Evolutionary conservation across 2,329 filamentous ascomycete species (phyloP).

Genomic region (Fusarium xylarioides): DNA sequence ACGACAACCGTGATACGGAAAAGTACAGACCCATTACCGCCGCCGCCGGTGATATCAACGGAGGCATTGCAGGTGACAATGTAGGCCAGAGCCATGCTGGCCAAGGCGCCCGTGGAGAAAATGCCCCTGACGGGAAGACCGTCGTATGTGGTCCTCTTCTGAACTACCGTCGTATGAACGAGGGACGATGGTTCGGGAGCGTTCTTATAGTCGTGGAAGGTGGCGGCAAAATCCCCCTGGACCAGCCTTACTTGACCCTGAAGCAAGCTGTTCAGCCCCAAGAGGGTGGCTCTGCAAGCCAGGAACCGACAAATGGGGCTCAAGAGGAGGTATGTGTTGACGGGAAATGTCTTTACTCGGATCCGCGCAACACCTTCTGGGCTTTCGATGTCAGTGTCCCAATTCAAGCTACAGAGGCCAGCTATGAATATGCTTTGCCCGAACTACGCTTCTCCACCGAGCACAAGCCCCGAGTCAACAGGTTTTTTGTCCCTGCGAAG

Average conservation of each 20-base stretch:
- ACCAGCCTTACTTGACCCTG: constrained; percentile 67
- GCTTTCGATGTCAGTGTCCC: constrained; percentile 84
- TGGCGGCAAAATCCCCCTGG: constrained; percentile 66
- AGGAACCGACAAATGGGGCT: constrained; percentile 41
- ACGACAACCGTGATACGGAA: constrained; percentile 45
- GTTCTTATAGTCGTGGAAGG: constrained; percentile 84
- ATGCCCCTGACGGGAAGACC: constrained; percentile 60
- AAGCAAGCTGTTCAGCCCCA: constrained; percentile 52
- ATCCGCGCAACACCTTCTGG: constrained; percentile 85
- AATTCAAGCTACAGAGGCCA: constrained; percentile 73
- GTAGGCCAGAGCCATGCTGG: constrained; percentile 44
- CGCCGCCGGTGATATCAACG: constrained; percentile 45
- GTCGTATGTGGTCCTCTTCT: constrained; percentile 77
- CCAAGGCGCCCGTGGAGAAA: constrained; percentile 20
- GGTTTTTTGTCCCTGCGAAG: constrained; percentile 85
- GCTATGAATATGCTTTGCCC: constrained; percentile 81
- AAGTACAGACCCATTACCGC: constrained; percentile 61
- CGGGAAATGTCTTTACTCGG: constrained; percentile 68
- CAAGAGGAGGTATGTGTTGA: constrained; percentile 55
- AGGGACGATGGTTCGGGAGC: constrained; percentile 82
- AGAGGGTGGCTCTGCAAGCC: constrained; percentile 32
- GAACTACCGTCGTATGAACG: constrained; percentile 81
- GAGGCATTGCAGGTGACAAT: constrained; percentile 2
- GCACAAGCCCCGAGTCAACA: constrained; percentile 67
- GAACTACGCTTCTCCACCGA: constrained; percentile 69